Conservation (phyloP, 768 basidiomycete species). For the Tricholoma sp. region DNA sequence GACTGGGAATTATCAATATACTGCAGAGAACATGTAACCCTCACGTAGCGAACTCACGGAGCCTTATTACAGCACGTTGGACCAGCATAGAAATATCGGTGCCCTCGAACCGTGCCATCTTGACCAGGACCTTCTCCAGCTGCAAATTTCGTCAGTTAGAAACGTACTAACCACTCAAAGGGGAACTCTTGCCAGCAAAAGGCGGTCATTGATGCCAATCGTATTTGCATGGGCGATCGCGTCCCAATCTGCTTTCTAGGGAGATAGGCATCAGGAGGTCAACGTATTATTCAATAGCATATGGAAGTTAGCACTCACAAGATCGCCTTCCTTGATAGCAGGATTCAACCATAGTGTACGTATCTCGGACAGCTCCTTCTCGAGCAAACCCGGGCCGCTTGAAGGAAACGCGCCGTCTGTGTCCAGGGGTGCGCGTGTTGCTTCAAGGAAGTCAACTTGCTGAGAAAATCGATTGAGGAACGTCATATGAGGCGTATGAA, state of each 20-base stretch:
- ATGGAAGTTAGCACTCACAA: conserved; percentile 19
- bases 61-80: conserved; percentile 46
- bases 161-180: not conserved
- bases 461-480: conserved; percentile 19
- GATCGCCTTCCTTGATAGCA: conserved; percentile 19
- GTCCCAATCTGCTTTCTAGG: conserved; percentile 46
- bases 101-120: conserved; percentile 51
- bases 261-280: not conserved
- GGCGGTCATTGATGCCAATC: conserved; percentile 52
- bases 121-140: conserved; percentile 58
- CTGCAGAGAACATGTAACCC: conserved; percentile 6
- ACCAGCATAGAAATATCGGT: conserved; percentile 28
- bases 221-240: conserved; percentile 36
- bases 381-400: conserved; percentile 10
- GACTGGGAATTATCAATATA: conserved; percentile 34
- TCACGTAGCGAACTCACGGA: conserved; percentile 39
- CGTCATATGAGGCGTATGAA: not conserved
- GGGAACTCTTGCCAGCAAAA: conserved; percentile 44
- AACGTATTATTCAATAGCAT: not conserved
- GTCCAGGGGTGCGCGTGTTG: conserved; percentile 25
- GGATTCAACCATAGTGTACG: conserved; percentile 24
- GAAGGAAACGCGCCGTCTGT: conserved; percentile 27
- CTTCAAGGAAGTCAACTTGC: conserved; percentile 17
- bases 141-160: conserved; percentile 21
- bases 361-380: conserved; percentile 23